These are phyloP conservation scores for Lasiodiplodia citricola DNA, from an alignment of 2,329 filamentous ascomycete species.

Conservation along the genomic window DNA sequence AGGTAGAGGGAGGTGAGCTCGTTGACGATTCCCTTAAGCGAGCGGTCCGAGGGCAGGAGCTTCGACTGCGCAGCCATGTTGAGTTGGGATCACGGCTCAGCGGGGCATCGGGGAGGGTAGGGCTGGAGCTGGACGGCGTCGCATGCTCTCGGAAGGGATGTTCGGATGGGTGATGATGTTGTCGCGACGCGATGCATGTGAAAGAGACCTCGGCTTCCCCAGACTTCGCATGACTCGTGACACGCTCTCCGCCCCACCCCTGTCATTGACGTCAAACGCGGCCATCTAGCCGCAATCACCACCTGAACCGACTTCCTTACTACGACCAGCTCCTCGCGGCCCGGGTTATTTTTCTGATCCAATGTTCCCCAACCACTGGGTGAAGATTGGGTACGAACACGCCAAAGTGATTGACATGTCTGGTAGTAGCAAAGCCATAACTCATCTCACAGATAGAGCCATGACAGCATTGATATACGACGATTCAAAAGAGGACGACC, in stretches of 20 bases:
- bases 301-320: background rate
- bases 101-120: slow-evolving; percentile 12
- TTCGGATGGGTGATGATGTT: slow-evolving; percentile 20
- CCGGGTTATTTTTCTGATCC: too few relatives aligned
- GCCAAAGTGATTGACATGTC: too few relatives aligned
- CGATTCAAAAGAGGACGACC: too few relatives aligned
- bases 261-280: slow-evolving; percentile 17
- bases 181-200: slow-evolving; percentile 23
- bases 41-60: slow-evolving; percentile 40
- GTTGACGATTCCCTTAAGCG: slow-evolving; percentile 43
- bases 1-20: slow-evolving; percentile 47
- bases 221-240: slow-evolving; percentile 26
- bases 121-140: slow-evolving; percentile 8
- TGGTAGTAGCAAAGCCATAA: too few relatives aligned
- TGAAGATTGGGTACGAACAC: too few relatives aligned
- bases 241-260: slow-evolving; percentile 1
- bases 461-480: too few relatives aligned
- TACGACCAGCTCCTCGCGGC: too few relatives aligned
- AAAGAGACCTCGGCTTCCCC: slow-evolving; percentile 26
- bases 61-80: slow-evolving; percentile 50
- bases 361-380: too few relatives aligned
- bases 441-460: too few relatives aligned
- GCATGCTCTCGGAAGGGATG: slow-evolving; percentile 24
- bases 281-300: slow-evolving; percentile 12
- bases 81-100: slow-evolving; percentile 5